phyloP scores from a whole-genome alignment of 208 protist genomes.

The Leishmania mexicana region DNA sequence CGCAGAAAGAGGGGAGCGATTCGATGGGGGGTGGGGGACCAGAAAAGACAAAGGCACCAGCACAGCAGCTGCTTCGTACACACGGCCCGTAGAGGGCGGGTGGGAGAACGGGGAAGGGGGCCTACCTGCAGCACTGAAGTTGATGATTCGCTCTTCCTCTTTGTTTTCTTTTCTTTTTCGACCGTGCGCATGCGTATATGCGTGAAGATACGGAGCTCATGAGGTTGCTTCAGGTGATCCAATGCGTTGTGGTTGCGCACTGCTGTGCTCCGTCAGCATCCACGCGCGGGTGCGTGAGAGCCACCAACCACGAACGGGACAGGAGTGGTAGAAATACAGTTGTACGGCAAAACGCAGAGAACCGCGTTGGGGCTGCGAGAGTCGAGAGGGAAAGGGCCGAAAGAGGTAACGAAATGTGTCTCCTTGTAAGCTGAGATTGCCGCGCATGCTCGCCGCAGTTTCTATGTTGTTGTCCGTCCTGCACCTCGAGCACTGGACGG shows the following conservation, averaged over 20 bases:
- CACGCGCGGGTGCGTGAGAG: background rate
- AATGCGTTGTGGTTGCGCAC: background rate
- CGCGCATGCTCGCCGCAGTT: too few relatives aligned
- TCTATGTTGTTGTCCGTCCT: background rate
- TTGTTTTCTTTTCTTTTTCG: background rate
- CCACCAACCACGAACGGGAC: background rate
- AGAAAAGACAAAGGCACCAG: background rate
- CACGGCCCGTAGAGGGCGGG: background rate
- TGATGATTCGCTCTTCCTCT: background rate
- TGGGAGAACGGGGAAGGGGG: background rate
- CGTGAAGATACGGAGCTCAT: background rate
- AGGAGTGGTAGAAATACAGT: background rate
- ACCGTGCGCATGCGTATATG: background rate
- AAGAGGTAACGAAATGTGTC: background rate
- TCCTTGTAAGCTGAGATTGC: background rate
- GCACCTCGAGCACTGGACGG: background rate
- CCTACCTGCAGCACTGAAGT: background rate
- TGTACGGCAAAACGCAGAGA: background rate
- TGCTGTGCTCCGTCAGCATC: background rate
- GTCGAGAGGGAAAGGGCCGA: background rate
- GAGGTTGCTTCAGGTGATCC: background rate
- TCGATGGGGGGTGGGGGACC: background rate
- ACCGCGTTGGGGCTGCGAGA: background rate
- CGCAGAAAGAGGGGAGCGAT: background rate
- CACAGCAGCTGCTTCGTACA: background rate